Percentiles rank a stretch among this genome's conserved stretches.
Evolutionary conservation across 2,329 filamentous ascomycete species (phyloP).

Genomic region (Capronia coronata): DNA sequence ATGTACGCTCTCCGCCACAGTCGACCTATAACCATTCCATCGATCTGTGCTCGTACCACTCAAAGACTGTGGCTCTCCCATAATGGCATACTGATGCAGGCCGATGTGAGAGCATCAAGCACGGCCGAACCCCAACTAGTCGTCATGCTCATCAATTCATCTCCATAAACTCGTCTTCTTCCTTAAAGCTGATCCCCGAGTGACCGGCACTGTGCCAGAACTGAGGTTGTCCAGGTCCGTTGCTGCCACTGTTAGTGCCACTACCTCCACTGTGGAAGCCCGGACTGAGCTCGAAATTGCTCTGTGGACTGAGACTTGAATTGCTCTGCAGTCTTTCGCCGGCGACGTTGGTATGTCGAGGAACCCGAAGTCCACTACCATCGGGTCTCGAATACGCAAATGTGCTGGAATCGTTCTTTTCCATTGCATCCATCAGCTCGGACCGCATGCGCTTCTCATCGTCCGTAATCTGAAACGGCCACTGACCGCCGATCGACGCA

Average conservation of each 20-base stretch:
- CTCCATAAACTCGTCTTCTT: conserved; percentile 91
- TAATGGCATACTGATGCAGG: not conserved
- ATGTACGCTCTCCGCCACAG: conserved; percentile 6
- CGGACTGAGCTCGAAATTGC: conserved; percentile 57
- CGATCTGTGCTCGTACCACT: not conserved
- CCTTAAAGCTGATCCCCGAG: conserved; percentile 71
- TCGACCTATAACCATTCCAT: conserved; percentile 1
- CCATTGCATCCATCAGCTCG: conserved; percentile 79
- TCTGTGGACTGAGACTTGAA: conserved; percentile 50
- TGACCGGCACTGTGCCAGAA: conserved; percentile 48
- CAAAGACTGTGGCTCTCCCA: not conserved
- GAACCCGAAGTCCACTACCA: conserved; percentile 81
- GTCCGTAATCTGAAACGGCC: conserved; percentile 77
- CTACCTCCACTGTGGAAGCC: conserved; percentile 66
- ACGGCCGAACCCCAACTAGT: not conserved
- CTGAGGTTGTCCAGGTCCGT: conserved; percentile 43
- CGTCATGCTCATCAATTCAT: conserved; percentile 13
- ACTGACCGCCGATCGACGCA: conserved; percentile 62
- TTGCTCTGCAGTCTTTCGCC: conserved; percentile 62
- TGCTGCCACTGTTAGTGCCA: conserved; percentile 46
- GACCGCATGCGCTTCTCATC: conserved; percentile 94
- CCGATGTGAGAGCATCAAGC: not conserved
- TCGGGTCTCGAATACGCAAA: conserved; percentile 79
- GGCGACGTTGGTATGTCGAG: conserved; percentile 84
- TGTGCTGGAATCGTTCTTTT: conserved; percentile 67